A percentile compares a stretch with the other conserved stretches of the same genome.
Conservation (phyloP, 805 yeast species). For the Dipodascus geniculatus region DNA sequence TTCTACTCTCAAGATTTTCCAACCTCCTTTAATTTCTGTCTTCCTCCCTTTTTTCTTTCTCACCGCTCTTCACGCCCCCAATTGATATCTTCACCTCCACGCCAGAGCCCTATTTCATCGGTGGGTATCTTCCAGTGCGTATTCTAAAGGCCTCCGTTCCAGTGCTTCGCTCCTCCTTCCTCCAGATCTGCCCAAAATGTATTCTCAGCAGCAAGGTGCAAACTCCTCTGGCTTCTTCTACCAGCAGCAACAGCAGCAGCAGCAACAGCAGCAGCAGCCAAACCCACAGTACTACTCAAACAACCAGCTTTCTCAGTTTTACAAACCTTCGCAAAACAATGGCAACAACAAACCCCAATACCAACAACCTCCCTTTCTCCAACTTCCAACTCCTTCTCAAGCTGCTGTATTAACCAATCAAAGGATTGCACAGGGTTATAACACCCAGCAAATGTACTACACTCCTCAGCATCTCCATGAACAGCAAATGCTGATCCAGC, state of each 20-base stretch:
- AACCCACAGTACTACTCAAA: background rate
- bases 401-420: slow-evolving; percentile 13
- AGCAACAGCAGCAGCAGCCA: background rate
- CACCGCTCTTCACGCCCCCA: background rate
- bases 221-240: background rate
- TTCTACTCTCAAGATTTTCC: background rate
- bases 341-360: background rate
- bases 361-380: slow-evolving; percentile 8
- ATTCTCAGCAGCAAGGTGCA: slow-evolving; percentile 1
- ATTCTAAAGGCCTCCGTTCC: background rate
- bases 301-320: background rate
- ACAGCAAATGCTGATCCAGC: slow-evolving; percentile 7
- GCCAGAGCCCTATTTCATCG: background rate
- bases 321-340: background rate
- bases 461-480: slow-evolving; percentile 5
- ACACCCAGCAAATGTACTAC: slow-evolving; percentile 6
- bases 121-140: background rate
- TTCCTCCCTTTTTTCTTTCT: background rate
- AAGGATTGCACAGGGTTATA: slow-evolving; percentile 8
- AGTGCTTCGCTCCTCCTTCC: too few species aligned
- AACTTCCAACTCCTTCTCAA: slow-evolving; percentile 14
- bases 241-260: slow-evolving; percentile 1
- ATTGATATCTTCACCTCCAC: background rate
- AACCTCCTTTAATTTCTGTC: background rate
- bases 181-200: too few species aligned